Conservation (phyloP, 495 filamentous ascomycete species). For the Podospora anserina region DNA sequence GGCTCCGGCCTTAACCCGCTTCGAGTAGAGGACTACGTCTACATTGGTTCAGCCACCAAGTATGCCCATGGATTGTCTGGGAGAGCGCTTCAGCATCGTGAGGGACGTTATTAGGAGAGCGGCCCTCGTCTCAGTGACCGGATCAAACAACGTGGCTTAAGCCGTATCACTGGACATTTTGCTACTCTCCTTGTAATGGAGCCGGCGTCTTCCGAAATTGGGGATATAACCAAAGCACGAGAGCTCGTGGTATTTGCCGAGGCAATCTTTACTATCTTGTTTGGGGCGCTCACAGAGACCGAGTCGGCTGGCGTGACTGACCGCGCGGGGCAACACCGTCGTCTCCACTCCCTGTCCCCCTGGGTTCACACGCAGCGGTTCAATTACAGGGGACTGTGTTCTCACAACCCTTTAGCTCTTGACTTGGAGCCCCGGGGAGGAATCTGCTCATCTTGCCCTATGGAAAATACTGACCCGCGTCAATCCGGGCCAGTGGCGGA, state of each 20-base stretch:
- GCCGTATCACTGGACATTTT: neutral
- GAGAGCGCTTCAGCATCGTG: neutral
- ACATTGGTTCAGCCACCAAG: neutral
- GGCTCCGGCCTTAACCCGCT: neutral
- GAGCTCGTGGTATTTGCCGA: neutral
- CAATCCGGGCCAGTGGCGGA: neutral
- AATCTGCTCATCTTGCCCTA: neutral
- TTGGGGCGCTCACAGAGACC: neutral
- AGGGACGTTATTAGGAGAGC: neutral
- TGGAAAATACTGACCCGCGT: neutral
- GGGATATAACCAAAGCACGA: neutral
- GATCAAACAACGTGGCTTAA: constrained; percentile 1
- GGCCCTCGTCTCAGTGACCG: neutral
- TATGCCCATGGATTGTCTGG: neutral
- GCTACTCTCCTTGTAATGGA: neutral
- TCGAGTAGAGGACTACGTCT: neutral
- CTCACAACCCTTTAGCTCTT: neutral
- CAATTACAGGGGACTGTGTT: constrained; percentile 1
- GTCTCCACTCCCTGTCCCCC: neutral
- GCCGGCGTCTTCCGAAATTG: neutral
- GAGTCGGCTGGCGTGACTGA: neutral
- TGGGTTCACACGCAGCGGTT: neutral
- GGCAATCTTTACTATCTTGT: neutral
- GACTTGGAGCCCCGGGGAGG: neutral
- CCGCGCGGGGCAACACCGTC: neutral